Evolutionary conservation across 1,139 yeast genomes (phyloP), one percentile per base, ranked within the genome.

Genomic region (Geotrichum siamense): DNA sequence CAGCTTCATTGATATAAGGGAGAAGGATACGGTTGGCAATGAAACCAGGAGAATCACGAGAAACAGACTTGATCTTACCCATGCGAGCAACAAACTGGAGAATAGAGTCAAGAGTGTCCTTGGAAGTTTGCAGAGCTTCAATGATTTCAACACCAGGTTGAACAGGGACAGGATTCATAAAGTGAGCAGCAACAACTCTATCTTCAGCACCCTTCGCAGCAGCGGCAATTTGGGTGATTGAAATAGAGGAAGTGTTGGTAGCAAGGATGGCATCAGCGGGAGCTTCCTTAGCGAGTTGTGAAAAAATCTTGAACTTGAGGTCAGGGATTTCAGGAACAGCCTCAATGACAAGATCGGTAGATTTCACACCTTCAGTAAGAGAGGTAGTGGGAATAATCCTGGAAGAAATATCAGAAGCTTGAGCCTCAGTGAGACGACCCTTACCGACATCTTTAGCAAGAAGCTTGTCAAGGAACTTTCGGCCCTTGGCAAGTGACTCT

Each of bases 101-200:
- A 3, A 70, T 60, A 9, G 56, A 48, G 13, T 52, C 59, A 16
- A 64, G 54, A 3, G 68, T 65, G 31, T 57, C 66, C 31, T 55
- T 54, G 21, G 66, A 55, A 9, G 72, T 68, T 53, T 68, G 72
- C 41, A 68, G 52, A 12, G 71, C 72, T 10, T 60, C 53, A 47
- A 68, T 68, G 49, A 68, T 59, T 56, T 68, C 72, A n/a, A 65
- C 72, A 28, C 72, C 72, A 27, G 59, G 62, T 55, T 68, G 71
- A 19, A 68, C 72, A 1, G 72, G 72, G 20, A 68, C 72, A 3
- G 72, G 72, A 56, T 68, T 68, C 71, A 68, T 68, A 53, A 68
- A 68, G 51, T 68, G 72, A 27, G 67, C 64, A 23, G 71, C 67
- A 42, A 68, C 58, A 15, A 68, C 72, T 12, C 72, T 57, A 43